Evolutionary conservation across 495 filamentous ascomycete genomes (phyloP), one percentile per base, ranked within the genome.

Genomic region (Neurospora sp.): DNA sequence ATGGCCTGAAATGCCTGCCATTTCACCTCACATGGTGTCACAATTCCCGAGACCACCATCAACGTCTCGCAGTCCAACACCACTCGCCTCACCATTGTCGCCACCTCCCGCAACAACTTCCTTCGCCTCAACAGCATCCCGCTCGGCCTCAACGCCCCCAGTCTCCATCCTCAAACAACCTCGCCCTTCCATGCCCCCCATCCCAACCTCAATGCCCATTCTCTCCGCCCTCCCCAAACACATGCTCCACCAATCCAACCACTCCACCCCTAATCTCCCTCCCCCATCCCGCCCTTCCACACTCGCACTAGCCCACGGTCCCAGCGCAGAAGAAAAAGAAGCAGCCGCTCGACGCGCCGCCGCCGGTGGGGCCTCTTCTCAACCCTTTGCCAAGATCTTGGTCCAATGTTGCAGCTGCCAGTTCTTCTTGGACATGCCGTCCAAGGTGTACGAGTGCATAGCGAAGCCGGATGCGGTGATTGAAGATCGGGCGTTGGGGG

Each of bases 371-470:
- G 53, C 53, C 27, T 65, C 27, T 35, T 65, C 53, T 18, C 53
- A 65, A 59, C 85, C 89, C 0, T 79, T 94, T 59, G 89, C 88
- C 41, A 95, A 94, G 80, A 84, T 93, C 72, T 89, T 95, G 73
- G 91, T 94, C 7, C 90, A 94, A 72, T 95, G 92, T 79, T 95
- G 92, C 79, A 87, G 85, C 71, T 95, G 92, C 85, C 90, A 90
- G 71, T 93, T 90, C 79, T 94, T 91, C 86, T 91, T 94, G 80
- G 92, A 94, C 75, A 87, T 93, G 80, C 92, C 92, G 10, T 90
- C 89, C 10, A 88, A 90, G 59, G 83, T 92, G 69, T 94, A 94
- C 76, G 89, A 91, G 71, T 91, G 87, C 76, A 91, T 93, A 85
- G 88, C 89, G 22, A 88, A 87, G 75, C 87, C 89, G 10, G 88